These are phyloP conservation scores for Beta corolliflora DNA, from an alignment of 179 eudicot species.

Conservation along the genomic window DNA sequence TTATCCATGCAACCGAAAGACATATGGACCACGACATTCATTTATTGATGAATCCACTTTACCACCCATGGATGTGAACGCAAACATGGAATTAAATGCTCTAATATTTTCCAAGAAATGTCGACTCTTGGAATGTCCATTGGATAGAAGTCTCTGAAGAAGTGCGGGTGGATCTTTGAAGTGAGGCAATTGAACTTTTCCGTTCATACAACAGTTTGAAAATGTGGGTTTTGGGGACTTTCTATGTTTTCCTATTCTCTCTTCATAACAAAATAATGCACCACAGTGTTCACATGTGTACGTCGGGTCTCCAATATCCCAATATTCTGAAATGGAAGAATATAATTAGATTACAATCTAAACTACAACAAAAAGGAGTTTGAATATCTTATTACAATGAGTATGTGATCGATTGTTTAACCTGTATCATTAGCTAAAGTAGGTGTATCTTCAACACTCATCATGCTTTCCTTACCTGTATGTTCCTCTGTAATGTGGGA, in stretches of 20 bases:
- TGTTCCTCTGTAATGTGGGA: too few species aligned
- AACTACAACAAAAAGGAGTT: too few species aligned
- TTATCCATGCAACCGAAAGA: not conserved
- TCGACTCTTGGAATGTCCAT: not conserved
- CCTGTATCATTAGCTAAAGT: too few species aligned
- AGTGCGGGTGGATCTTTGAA: not conserved
- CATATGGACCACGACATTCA: not conserved
- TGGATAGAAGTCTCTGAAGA: not conserved
- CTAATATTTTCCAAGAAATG: not conserved
- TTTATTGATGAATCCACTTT: not conserved
- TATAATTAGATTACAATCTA: too few species aligned
- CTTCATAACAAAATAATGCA: slow-evolving; percentile 7
- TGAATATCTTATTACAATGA: too few species aligned
- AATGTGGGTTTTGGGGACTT: not conserved
- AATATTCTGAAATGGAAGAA: too few species aligned
- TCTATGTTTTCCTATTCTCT: not conserved
- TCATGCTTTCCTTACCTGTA: too few species aligned
- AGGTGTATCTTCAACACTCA: too few species aligned
- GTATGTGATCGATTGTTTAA: too few species aligned
- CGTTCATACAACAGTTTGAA: slow-evolving; percentile 8
- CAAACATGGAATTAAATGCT: not conserved
- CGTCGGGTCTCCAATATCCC: too few species aligned
- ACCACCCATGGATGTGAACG: slow-evolving; percentile 5
- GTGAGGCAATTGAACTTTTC: slow-evolving; percentile 8
- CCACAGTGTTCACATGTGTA: not conserved